Percentiles rank a stretch among this genome's conserved stretches.
Conservation (phyloP, 208 protist species). For the Leishmania guyanensis region DNA sequence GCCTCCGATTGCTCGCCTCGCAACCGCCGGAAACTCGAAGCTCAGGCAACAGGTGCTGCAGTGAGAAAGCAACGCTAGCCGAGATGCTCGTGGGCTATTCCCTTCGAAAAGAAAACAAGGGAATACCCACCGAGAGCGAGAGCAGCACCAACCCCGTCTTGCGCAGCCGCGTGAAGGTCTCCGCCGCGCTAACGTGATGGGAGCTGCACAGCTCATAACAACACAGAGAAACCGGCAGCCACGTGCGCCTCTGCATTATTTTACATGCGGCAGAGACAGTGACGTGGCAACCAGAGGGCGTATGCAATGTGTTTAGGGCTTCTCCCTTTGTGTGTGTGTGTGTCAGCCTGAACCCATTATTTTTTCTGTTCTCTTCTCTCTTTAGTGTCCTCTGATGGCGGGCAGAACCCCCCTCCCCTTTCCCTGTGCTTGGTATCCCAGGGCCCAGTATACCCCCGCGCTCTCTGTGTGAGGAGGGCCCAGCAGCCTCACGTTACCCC, state of each 20-base stretch:
- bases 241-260: not conserved
- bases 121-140: not conserved
- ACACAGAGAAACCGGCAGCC: not conserved
- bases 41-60: not conserved
- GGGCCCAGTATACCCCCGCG: not conserved
- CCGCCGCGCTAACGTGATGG: conserved; percentile 18
- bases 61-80: not conserved
- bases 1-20: not conserved
- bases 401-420: not conserved
- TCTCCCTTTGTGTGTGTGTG: not conserved
- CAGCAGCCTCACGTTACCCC: not conserved
- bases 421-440: not conserved
- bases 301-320: too few relatives aligned
- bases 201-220: not conserved
- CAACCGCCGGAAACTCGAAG: not conserved
- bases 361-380: not conserved
- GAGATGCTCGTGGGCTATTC: not conserved
- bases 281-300: too few relatives aligned
- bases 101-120: not conserved
- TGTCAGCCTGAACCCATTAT: not conserved
- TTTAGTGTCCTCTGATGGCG: not conserved
- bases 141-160: not conserved
- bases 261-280: not conserved
- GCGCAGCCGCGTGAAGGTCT: not conserved
- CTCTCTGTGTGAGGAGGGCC: not conserved